phyloP scores from a whole-genome alignment of 140 eudicot species.

The Flaveria floridana region DNA sequence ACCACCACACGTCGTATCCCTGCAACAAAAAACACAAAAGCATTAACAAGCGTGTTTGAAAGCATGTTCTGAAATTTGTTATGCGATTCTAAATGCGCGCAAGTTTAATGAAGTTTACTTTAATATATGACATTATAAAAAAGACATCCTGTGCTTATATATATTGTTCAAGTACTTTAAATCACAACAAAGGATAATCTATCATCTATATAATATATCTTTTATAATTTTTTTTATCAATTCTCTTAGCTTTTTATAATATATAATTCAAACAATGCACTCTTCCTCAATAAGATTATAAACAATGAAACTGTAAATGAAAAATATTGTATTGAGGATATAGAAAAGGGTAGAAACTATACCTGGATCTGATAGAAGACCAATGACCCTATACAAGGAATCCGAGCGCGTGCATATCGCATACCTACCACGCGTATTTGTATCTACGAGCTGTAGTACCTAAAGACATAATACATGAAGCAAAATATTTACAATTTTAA shows the following conservation, averaged over 20 bases:
- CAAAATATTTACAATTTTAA: neutral
- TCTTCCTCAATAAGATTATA: neutral
- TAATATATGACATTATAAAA: neutral
- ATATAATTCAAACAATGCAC: neutral
- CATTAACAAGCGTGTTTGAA: slow-evolving; percentile 1
- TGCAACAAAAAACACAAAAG: slow-evolving; percentile 20
- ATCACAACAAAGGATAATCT: neutral
- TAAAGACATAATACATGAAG: slow-evolving; percentile 26
- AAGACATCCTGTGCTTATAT: too few species aligned
- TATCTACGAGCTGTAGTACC: slow-evolving; percentile 54
- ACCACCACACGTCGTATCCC: slow-evolving; percentile 63
- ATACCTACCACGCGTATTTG: slow-evolving; percentile 36
- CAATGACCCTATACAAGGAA: slow-evolving; percentile 54
- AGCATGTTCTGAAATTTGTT: neutral
- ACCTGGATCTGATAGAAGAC: slow-evolving; percentile 70
- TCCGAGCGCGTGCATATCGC: slow-evolving; percentile 61
- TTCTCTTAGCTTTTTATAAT: neutral
- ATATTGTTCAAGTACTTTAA: neutral
- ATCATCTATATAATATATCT: neutral
- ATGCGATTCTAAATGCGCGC: neutral
- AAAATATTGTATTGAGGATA: neutral
- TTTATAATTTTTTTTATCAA: neutral
- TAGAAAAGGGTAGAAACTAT: slow-evolving; percentile 5
- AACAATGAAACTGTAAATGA: neutral
- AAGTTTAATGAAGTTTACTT: neutral